phyloP scores from a whole-genome alignment of 2,329 filamentous ascomycete species.

The Aspergillus sp. region DNA sequence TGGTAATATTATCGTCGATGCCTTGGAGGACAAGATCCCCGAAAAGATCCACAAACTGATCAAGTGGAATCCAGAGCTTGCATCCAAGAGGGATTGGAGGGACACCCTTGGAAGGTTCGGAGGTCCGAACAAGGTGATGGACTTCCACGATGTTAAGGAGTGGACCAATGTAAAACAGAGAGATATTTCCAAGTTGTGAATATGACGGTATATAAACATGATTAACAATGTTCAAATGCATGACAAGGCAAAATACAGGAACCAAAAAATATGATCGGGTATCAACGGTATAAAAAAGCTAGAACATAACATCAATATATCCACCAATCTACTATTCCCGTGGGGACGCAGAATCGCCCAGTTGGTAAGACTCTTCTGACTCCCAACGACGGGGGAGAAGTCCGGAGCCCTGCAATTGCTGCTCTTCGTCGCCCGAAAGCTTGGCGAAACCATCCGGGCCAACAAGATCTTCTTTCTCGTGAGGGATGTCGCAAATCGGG shows the following conservation, averaged over 20 bases:
- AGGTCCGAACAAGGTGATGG: conserved; percentile 48
- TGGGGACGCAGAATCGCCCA: conserved; percentile 20
- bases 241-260: background rate
- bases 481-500: conserved; percentile 53
- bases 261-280: conserved; percentile 8
- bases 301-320: conserved; percentile 3
- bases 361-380: conserved; percentile 25
- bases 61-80: conserved; percentile 53
- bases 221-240: background rate
- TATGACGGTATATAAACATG: background rate
- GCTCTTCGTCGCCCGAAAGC: conserved; percentile 34
- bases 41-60: conserved; percentile 43
- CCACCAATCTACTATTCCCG: conserved; percentile 9
- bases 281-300: conserved; percentile 8
- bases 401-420: conserved; percentile 21
- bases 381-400: conserved; percentile 13
- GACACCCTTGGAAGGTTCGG: conserved; percentile 50
- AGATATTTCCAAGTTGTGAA: conserved; percentile 18
- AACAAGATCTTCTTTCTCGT: conserved; percentile 32
- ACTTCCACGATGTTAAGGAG: conserved; percentile 44
- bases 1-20: conserved; percentile 50
- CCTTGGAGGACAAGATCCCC: conserved; percentile 46
- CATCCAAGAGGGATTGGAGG: conserved; percentile 45
- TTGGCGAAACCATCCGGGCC: conserved; percentile 29
- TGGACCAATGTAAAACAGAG: conserved; percentile 36